phyloP scores from a whole-genome alignment of 371 early-diverging fungal species.

The Mortierella sp. region DNA sequence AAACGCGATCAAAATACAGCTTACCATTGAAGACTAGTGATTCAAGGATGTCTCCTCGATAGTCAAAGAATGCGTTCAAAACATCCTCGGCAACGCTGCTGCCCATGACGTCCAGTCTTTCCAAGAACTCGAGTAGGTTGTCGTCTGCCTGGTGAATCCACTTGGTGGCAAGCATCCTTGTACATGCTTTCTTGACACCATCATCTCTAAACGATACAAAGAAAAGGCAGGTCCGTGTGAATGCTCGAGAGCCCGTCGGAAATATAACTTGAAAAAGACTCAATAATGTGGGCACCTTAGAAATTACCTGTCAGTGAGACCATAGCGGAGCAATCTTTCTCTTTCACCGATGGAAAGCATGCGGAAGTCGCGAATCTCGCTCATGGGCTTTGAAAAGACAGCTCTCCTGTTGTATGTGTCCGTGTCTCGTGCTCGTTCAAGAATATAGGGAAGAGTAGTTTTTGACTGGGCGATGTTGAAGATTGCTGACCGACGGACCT shows the following conservation, averaged over 20 bases:
- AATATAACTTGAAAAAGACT: background rate
- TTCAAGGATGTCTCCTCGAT: constrained; percentile 77
- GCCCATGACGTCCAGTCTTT: constrained; percentile 86
- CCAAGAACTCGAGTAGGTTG: constrained; percentile 85
- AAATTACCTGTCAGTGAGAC: constrained; percentile 78
- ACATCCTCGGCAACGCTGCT: constrained; percentile 78
- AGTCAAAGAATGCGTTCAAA: constrained; percentile 75
- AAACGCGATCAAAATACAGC: background rate
- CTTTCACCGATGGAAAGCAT: constrained; percentile 78
- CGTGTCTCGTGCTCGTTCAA: constrained; percentile 85
- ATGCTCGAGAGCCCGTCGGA: background rate
- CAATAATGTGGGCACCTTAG: background rate
- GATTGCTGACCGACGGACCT: constrained; percentile 88
- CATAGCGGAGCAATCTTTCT: constrained; percentile 79
- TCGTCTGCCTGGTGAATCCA: constrained; percentile 86
- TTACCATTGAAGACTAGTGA: constrained; percentile 70
- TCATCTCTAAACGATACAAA: constrained; percentile 66
- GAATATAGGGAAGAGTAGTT: constrained; percentile 76
- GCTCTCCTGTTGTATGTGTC: constrained; percentile 76
- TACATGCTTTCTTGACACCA: constrained; percentile 80
- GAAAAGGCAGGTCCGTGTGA: background rate
- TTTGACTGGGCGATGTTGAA: constrained; percentile 79
- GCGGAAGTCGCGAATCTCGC: constrained; percentile 77
- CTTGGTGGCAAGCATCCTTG: constrained; percentile 77
- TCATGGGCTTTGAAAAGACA: constrained; percentile 79